Base-by-base conservation (phyloP, 2,329 filamentous ascomycete species). In the Lecanicillium sp. region DNA sequence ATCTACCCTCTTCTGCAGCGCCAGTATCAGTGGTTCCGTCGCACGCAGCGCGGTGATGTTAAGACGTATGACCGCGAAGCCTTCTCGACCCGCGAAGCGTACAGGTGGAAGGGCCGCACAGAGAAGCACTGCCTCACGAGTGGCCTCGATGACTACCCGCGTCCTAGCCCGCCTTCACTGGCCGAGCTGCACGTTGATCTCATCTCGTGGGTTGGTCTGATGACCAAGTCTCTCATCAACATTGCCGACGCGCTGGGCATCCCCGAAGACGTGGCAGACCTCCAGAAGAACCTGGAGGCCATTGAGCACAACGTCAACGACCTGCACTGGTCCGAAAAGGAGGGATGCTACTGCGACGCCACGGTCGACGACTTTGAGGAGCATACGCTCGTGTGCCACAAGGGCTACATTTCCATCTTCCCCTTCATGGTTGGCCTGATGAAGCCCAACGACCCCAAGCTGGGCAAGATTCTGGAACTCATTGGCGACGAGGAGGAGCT, bases 341-440 rank as follows among this genome's bases (percentile, higher is more conserved):
- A 81, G 4, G 79, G 86, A 41, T 85, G 84, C 45, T 98, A 88
- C 67, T 98, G 92, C 58, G 92, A 98, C 58, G 87, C 88, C 2
- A 96, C 87, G 0, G 84, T 98, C 44, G 90, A 98, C 52, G 88
- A 88, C 44, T 98, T 86, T 56, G 92, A 98, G 60, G 92, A 98
- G 64, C 81, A 87, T 53, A 62, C 73, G 27, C 81, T 92, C 15
- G 87, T 96, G 30, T 98, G 92, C 65, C 92, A 97, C 68, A 95
- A 94, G 63, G 92, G 92, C 15, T 98, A 98, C 56, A 79, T 97
- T 49, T 92, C 87, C 17, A 71, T 98, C 19, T 92, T 95, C 61
- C 92, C 92, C 2, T 94, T 97, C 71, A 64, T 97, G 49, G 78
- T 87, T 3, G 90, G 90, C 8, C 70, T 97, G 43, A 56, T 97